Evolutionary conservation across 192 early-diverging fungal species (phyloP), one percentile per base, ranked within the genome.

Genomic region (Rhizoclosmatium globosum): DNA sequence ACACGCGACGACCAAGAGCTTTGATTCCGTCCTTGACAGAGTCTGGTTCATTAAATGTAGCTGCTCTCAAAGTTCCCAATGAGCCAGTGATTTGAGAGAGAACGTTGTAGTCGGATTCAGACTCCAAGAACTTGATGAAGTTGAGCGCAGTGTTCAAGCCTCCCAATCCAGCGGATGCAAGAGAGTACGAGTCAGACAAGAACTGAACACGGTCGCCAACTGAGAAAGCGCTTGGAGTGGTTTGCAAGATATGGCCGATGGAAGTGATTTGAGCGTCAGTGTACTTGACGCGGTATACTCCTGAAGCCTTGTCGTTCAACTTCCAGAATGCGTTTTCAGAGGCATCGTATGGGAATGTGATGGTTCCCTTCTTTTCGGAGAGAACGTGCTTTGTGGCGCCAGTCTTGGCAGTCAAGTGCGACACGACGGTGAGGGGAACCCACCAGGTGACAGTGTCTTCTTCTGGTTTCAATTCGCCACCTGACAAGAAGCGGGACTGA

Each of bases 371-470:
- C 70, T 83, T 85, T 41, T 85, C 78, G 46, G 84, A 80, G 17
- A 91, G 78, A 19, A 92, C 84, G 68, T 93, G 83, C 31, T 87
- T 56, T 42, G 90, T 82, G 46, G 91, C 84, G 13, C 82, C 67
- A 15, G 23, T 57, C 53, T 81, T 87, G 15, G 81, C 72, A 39
- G 80, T 81, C 19, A 67, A 31, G 90, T 87, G 70, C 4, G 87
- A 86, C 71, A 82, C 69, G 57, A 90, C 79, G 21, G 59, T 75
- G 47, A 99, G 83, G 17, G 97, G 97, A 17, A 96, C 90, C 87
- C 90, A 93, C 96, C 96, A 98, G 71, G 87, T 79, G 31, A 91
- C 90, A 15, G 6, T 53, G 65, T 98, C 96, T 66, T 99, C 97
- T 47, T 91, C 90, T 19, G 91, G 76, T 19, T 77, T 90, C 43